A percentile compares a stretch with the other conserved stretches of the same genome.
These are phyloP conservation scores for Pyrrhoderma lamaoense DNA, from an alignment of 1,284 basidiomycete genomes.

Conservation along the genomic window DNA sequence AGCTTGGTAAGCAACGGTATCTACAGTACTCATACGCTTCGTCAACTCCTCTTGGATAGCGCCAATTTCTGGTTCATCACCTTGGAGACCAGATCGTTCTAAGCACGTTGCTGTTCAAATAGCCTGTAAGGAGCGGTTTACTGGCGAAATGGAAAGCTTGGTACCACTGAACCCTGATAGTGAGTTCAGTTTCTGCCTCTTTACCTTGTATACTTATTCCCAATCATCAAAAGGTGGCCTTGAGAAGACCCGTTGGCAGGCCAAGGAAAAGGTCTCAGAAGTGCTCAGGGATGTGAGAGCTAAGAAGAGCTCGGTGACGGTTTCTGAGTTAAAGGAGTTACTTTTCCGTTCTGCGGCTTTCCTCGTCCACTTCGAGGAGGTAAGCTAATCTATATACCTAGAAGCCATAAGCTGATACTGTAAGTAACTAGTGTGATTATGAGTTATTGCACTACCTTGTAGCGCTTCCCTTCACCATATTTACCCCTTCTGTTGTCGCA, in stretches of 20 bases:
- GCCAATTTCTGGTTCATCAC: conserved; percentile 52
- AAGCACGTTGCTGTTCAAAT: conserved; percentile 75
- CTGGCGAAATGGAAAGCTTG: conserved; percentile 80
- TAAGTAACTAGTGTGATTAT: conserved; percentile 60
- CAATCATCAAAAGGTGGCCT: not conserved
- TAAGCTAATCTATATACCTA: conserved; percentile 25
- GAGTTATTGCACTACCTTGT: conserved; percentile 87
- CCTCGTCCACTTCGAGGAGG: conserved; percentile 64
- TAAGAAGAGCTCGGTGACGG: conserved; percentile 64
- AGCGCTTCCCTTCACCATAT: conserved; percentile 81
- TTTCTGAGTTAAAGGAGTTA: conserved; percentile 78
- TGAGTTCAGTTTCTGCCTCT: conserved; percentile 23
- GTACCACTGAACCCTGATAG: conserved; percentile 54
- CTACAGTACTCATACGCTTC: not conserved
- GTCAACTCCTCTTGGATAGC: conserved; percentile 31
- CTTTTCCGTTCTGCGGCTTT: conserved; percentile 85
- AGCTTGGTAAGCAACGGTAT: conserved; percentile 47
- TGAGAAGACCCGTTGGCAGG: not conserved
- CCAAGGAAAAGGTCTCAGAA: conserved; percentile 58
- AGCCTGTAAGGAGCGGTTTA: conserved; percentile 79
- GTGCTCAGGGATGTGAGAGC: conserved; percentile 63
- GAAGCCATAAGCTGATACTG: not conserved
- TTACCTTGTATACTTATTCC: not conserved
- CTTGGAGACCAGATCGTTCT: conserved; percentile 65
- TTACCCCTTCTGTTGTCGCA: conserved; percentile 80